Conservation (phyloP, 306 rosid genomes). For the Citrullus amarus region DNA sequence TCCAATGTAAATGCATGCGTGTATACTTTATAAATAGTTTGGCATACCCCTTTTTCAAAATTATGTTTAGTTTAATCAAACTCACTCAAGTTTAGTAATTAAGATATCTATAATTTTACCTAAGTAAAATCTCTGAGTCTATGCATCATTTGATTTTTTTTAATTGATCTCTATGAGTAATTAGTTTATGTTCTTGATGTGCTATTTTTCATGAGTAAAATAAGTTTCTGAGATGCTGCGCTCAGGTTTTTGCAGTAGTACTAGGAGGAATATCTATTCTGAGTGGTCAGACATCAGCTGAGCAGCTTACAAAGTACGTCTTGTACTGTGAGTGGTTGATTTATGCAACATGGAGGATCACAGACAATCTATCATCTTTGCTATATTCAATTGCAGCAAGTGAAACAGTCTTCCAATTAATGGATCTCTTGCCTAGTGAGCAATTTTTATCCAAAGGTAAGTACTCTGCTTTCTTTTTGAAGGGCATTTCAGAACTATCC, state of each 20-base stretch:
- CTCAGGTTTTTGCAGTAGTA: constrained; percentile 53
- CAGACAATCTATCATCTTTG: constrained; percentile 55
- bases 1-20: too few species aligned
- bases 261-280: constrained; percentile 50
- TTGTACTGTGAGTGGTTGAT: constrained; percentile 86
- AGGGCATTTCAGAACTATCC: not conserved
- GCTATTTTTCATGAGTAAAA: not conserved
- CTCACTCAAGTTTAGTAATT: not conserved
- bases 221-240: not conserved
- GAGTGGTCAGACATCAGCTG: constrained; percentile 36
- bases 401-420: constrained; percentile 44
- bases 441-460: constrained; percentile 54
- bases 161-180: not conserved
- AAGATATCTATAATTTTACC: not conserved
- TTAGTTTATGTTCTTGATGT: not conserved
- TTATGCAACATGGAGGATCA: constrained; percentile 79
- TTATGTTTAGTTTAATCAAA: not conserved
- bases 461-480: not conserved
- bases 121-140: not conserved
- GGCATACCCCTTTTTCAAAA: not conserved
- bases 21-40: not conserved
- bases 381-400: constrained; percentile 75
- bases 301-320: constrained; percentile 77
- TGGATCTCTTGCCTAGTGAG: constrained; percentile 51
- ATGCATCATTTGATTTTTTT: not conserved